Evolutionary conservation across 2,329 filamentous ascomycete genomes (phyloP).

Genomic region (Pseudogymnoascus sp.): DNA sequence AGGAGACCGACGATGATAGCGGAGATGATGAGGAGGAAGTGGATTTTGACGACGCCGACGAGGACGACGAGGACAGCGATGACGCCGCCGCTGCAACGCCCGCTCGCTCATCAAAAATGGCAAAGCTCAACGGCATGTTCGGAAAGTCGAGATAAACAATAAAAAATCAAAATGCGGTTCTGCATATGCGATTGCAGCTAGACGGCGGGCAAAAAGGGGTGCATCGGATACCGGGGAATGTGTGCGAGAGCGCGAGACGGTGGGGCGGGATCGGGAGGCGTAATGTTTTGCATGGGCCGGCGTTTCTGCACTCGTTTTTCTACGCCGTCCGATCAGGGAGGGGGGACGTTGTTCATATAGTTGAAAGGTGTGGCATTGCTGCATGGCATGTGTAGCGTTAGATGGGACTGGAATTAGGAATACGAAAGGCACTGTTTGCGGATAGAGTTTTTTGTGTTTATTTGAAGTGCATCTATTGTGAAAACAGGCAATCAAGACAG

Average conservation of each 20-base stretch:
- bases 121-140: background rate
- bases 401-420: conserved; percentile 3
- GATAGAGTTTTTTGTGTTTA: background rate
- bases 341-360: conserved; percentile 6
- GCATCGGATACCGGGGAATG: background rate
- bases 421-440: conserved; percentile 4
- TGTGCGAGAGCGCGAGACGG: background rate
- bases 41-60: conserved; percentile 37
- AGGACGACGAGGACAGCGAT: conserved; percentile 36
- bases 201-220: background rate
- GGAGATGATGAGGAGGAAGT: conserved; percentile 35
- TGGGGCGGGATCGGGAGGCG: background rate
- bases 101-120: background rate
- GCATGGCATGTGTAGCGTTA: conserved; percentile 4
- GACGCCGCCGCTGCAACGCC: conserved; percentile 24
- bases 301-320: conserved; percentile 8
- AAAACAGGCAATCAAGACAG: background rate
- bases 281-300: conserved; percentile 4
- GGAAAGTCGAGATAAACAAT: background rate
- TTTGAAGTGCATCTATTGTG: background rate
- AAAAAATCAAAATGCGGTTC: background rate
- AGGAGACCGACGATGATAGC: conserved; percentile 33
- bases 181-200: conserved; percentile 1
- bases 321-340: background rate
- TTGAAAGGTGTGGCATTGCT: background rate